These are phyloP conservation scores for Aspergillus alliaceus DNA, from an alignment of 2,329 filamentous ascomycete genomes.

Conservation along the genomic window DNA sequence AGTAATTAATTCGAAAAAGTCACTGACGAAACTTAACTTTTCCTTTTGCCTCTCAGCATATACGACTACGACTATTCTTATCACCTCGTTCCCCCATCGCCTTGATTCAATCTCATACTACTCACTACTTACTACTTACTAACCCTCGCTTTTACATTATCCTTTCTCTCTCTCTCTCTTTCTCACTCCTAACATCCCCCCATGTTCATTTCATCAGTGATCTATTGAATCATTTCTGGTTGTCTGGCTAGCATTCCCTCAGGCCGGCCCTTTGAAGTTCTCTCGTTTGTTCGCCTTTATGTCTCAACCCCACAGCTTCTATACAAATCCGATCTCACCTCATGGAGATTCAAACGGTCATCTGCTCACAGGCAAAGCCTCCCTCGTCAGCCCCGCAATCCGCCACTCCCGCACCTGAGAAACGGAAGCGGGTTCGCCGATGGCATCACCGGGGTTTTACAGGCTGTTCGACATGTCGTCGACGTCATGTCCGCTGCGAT, in stretches of 20 bases:
- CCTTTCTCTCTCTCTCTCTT: background rate
- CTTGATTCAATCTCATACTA: background rate
- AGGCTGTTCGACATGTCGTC: slow-evolving; percentile 42
- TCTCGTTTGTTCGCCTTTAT: slow-evolving; percentile 20
- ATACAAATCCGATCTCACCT: slow-evolving; percentile 13
- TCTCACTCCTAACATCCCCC: too few relatives aligned
- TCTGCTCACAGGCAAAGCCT: slow-evolving; percentile 17
- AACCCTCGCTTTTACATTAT: background rate
- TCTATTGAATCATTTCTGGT: background rate
- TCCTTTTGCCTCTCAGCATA: background rate
- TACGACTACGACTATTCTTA: background rate
- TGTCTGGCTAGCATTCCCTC: background rate
- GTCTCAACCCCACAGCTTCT: slow-evolving; percentile 19
- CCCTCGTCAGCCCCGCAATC: slow-evolving; percentile 14
- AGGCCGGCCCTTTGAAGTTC: background rate
- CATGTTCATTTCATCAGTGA: background rate
- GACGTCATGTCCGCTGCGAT: slow-evolving; percentile 41
- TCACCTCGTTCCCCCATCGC: background rate
- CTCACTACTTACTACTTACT: background rate
- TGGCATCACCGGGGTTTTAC: slow-evolving; percentile 46
- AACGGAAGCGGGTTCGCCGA: slow-evolving; percentile 35
- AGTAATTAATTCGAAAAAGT: background rate
- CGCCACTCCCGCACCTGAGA: slow-evolving; percentile 18
- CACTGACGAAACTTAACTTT: background rate
- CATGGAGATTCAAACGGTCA: slow-evolving; percentile 31